phyloP scores from a whole-genome alignment of 768 basidiomycete genomes.

The Multifurca ochricompacta region DNA sequence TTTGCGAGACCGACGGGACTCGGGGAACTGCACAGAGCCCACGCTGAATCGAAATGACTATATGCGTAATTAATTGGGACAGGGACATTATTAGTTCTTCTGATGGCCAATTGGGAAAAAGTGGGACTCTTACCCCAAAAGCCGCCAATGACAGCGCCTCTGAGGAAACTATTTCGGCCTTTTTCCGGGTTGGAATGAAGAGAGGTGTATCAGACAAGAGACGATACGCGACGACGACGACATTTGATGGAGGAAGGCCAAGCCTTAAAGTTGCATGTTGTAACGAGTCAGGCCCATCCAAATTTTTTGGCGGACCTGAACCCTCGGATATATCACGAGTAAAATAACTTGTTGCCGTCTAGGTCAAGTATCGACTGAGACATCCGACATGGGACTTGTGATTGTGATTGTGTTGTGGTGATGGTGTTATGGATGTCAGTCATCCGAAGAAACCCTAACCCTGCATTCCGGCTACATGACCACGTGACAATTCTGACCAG shows the following conservation, averaged over 20 bases:
- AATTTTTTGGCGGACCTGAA: background rate
- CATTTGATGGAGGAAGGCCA: slow-evolving; percentile 74
- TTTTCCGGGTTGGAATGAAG: slow-evolving; percentile 73
- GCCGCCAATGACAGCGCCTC: slow-evolving; percentile 62
- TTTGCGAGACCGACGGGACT: slow-evolving; percentile 53
- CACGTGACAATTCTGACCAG: no score
- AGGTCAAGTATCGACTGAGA: slow-evolving; percentile 2
- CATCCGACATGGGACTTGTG: no score
- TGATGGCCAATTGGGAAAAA: background rate
- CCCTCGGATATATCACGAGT: background rate
- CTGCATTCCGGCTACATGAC: no score
- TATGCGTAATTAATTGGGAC: background rate
- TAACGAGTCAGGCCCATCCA: slow-evolving; percentile 27
- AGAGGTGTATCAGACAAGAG: slow-evolving; percentile 66
- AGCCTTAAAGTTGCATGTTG: slow-evolving; percentile 53
- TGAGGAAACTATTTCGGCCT: slow-evolving; percentile 64
- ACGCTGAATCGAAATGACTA: slow-evolving; percentile 60
- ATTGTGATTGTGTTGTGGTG: no score
- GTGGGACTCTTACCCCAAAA: slow-evolving; percentile 65
- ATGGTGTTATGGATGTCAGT: no score
- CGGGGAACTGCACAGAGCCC: slow-evolving; percentile 49
- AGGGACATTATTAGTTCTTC: background rate
- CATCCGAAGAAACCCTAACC: no score
- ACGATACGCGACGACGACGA: slow-evolving; percentile 77
- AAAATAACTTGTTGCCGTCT: background rate